These are phyloP conservation scores for Pyrenophora graminea DNA, from an alignment of 2,329 filamentous ascomycete species.

Conservation along the genomic window DNA sequence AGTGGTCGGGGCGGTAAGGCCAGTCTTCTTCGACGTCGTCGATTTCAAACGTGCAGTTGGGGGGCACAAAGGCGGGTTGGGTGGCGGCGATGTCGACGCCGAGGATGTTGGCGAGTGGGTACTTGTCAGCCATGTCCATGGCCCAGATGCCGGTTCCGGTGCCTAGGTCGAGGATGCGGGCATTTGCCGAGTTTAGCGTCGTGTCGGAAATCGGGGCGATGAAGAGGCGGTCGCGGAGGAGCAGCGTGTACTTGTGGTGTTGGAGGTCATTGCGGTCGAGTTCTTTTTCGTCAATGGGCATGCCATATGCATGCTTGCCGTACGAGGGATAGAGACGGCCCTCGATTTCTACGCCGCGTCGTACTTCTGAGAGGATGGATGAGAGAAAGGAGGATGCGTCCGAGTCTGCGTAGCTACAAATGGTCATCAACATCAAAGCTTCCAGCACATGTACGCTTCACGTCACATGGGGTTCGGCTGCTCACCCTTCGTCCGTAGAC, in stretches of 20 bases:
- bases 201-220: conserved; percentile 20
- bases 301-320: conserved; percentile 29
- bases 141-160: conserved; percentile 32
- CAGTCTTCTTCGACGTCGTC: conserved; percentile 48
- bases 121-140: conserved; percentile 31
- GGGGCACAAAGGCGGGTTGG: conserved; percentile 45
- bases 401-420: conserved; percentile 24
- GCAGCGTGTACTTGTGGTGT: conserved; percentile 30
- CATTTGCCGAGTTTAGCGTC: conserved; percentile 12
- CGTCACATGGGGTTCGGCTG: no score
- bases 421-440: conserved; percentile 2
- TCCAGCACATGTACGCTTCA: background rate
- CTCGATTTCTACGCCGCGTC: conserved; percentile 26
- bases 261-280: conserved; percentile 29
- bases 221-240: conserved; percentile 23
- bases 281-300: conserved; percentile 35
- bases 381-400: conserved; percentile 23
- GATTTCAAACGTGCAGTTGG: conserved; percentile 47
- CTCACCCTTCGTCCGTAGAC: conserved; percentile 29
- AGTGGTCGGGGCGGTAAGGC: conserved; percentile 37
- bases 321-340: conserved; percentile 27
- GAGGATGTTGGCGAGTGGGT: conserved; percentile 16
- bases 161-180: conserved; percentile 26
- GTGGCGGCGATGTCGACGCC: conserved; percentile 46
- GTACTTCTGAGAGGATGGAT: conserved; percentile 25